Evolutionary conservation across 306 rosid genomes (phyloP).

Genomic region (Fragaria nilgerrensis): DNA sequence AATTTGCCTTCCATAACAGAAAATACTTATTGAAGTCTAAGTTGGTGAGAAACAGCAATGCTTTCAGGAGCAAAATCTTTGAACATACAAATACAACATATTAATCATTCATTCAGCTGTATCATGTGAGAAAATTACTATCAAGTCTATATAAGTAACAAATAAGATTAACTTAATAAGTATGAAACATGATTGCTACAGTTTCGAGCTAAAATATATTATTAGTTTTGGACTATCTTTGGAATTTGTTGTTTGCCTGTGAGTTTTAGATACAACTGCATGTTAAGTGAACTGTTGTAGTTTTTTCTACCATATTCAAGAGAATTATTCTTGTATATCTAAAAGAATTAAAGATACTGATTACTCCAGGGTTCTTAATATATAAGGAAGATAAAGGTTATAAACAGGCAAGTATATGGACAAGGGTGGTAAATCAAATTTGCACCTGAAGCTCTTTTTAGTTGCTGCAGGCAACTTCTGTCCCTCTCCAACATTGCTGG

Average conservation of each 20-base stretch:
- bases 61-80: neutral
- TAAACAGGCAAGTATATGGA: neutral
- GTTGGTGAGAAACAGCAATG: too few relatives aligned
- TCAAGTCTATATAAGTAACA: neutral
- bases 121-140: neutral
- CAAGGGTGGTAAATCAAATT: neutral
- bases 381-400: neutral
- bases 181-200: neutral
- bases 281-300: neutral
- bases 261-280: neutral
- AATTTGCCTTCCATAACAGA: neutral
- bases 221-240: neutral
- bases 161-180: neutral
- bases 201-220: neutral
- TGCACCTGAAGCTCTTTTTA: conserved; percentile 41
- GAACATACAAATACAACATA: neutral
- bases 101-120: neutral
- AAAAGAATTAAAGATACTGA: neutral
- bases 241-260: neutral
- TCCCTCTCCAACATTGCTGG: conserved; percentile 9
- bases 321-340: neutral
- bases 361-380: neutral
- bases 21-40: neutral
- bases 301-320: neutral
- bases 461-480: conserved; percentile 2